Evolutionary conservation across 106 monocot species (phyloP), one percentile per base, ranked within the genome.

Genomic region (Ottelia alismoides): DNA sequence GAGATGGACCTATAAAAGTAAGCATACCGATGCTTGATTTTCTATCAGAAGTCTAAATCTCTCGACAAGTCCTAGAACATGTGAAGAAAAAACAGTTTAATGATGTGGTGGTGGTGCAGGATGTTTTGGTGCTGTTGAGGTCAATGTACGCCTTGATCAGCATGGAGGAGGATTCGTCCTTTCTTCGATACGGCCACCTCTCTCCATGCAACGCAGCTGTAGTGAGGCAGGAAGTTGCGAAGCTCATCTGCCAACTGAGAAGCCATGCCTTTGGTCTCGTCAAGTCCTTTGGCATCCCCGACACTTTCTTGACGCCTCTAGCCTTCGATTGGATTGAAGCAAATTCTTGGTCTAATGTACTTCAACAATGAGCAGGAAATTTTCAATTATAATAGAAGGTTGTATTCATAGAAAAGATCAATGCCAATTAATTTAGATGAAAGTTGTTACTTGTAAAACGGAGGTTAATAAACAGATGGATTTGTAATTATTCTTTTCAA

Each of bases 311-410:
- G 6, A 58, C 72, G 17, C 88, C 94, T 22, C 58, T 96, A 47
- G 94, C 94, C 2, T 96, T 96, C 10, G 76, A 96, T 65, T 96
- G 94, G 94, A 67, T 88, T 52, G 81, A 85, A 25, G 78, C 94
- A 14, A 96, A 96, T 66, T 81, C 84, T 7, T 76, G 71, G 84
- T n/a, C n/a, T n/a, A n/a, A n/a, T n/a, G n/a, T n/a, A n/a, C n/a
- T n/a, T n/a, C n/a, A n/a, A n/a, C n/a, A n/a, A n/a, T n/a, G n/a
- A n/a, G n/a, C n/a, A n/a, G n/a, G n/a, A n/a, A n/a, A n/a, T n/a
- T n/a, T n/a, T n/a, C n/a, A n/a, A n/a, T n/a, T 31, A 72, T 20
- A n/a, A n/a, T n/a, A n/a, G n/a, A n/a, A n/a, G n/a, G n/a, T n/a
- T n/a, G n/a, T n/a, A n/a, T n/a, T n/a, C n/a, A n/a, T n/a, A n/a